Conservation (phyloP, 2,329 filamentous ascomycete genomes). For the Lomentospora prolificans region DNA sequence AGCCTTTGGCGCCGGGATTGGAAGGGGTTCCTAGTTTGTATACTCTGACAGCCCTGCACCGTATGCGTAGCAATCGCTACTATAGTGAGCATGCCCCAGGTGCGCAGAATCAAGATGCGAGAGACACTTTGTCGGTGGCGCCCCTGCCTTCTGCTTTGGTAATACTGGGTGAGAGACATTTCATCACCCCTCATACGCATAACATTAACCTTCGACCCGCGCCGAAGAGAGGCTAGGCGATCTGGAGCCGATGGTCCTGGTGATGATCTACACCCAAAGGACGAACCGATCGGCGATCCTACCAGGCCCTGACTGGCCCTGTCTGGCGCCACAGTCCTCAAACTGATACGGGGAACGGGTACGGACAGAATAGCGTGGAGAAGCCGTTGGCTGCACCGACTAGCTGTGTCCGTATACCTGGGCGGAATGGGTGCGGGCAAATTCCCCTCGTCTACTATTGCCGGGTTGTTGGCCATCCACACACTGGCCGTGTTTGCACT, state of each 20-base stretch:
- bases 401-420: neutral
- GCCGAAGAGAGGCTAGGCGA: neutral
- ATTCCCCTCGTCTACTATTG: neutral
- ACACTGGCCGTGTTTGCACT: neutral
- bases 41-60: too few relatives aligned
- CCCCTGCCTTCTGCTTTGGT: too few relatives aligned
- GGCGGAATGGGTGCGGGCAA: neutral
- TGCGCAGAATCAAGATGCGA: too few relatives aligned
- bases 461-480: neutral
- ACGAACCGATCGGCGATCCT: slow-evolving; percentile 5
- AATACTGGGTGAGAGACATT: neutral
- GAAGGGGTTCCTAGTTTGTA: neutral
- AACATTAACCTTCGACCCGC: neutral
- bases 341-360: neutral
- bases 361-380: neutral
- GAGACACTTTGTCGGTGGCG: neutral
- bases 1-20: neutral
- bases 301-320: neutral
- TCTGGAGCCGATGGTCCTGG: neutral
- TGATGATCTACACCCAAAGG: slow-evolving; percentile 4
- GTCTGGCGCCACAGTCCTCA: neutral
- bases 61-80: too few relatives aligned
- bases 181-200: neutral
- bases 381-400: too few relatives aligned
- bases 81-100: neutral